phyloP scores from a whole-genome alignment of 352 stramenopile genomes.

The Blastocystis sp. region DNA sequence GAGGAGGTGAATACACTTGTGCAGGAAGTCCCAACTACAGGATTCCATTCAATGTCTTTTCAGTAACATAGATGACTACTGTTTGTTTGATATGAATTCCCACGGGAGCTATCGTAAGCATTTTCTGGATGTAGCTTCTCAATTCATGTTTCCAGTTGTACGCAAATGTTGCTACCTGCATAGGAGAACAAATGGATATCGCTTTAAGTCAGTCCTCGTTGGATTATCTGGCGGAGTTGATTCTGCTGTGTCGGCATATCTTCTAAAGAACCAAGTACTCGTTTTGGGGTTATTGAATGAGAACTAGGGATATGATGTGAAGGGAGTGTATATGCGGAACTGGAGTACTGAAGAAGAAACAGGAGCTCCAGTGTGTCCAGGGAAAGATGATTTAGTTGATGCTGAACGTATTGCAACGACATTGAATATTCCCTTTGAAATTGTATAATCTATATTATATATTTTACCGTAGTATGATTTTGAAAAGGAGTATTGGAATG shows the following conservation, averaged over 20 bases:
- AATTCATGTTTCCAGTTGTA: too few relatives aligned
- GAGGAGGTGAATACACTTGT: slow-evolving; percentile 7
- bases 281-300: slow-evolving; percentile 1
- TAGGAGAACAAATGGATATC: background rate
- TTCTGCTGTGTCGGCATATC: slow-evolving; percentile 87
- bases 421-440: slow-evolving; percentile 83
- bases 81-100: background rate
- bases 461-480: slow-evolving; percentile 78
- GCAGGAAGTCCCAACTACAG: background rate
- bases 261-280: slow-evolving; percentile 76
- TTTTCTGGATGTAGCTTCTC: too few relatives aligned
- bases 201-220: slow-evolving; percentile 78
- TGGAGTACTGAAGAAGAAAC: slow-evolving; percentile 91
- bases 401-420: slow-evolving; percentile 85
- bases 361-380: slow-evolving; percentile 78
- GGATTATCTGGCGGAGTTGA: slow-evolving; percentile 97
- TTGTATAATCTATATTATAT: slow-evolving; percentile 70
- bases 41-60: background rate
- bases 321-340: slow-evolving; percentile 98
- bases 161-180: too few relatives aligned
- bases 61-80: background rate
- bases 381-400: slow-evolving; percentile 86
- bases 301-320: slow-evolving; percentile 81
- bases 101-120: too few relatives aligned
- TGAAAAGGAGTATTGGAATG: slow-evolving; percentile 92